Evolutionary conservation across 2,329 filamentous ascomycete species (phyloP), one percentile per base, ranked within the genome.

Genomic region (Pseudonectria buxi): DNA sequence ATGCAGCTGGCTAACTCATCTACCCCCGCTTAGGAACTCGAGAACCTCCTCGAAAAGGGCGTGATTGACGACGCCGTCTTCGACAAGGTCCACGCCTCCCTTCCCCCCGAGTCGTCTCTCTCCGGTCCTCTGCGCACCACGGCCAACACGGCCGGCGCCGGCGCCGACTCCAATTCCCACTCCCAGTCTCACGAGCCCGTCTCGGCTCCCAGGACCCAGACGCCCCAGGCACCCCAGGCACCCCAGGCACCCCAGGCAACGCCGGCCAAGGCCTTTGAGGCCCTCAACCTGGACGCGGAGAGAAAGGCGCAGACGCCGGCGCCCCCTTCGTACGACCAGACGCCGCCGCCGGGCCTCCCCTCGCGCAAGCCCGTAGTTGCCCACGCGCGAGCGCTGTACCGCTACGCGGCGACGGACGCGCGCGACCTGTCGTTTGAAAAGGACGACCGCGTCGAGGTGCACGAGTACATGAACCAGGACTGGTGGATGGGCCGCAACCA

Each of bases 401-500:
- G 76, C 43, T 96, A 95, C 68, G 74, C 72, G 24, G 85, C 82
- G 7, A 60, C 82, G 27, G 89, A 95, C 57, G 74, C 80, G 4
- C 86, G 87, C 40, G 90, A 96, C 58, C 71, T 94, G 44, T 78
- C 76, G 3, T 78, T 96, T 40, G 78, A 86, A 56, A 80, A 83
- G 43, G 83, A 89, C 56, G 90, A 96, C 65, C 71, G 73, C 45
- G 72, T 96, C 49, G 74, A 78, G 40, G 84, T 96, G 14, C 76
- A 79, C 47, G 86, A 95, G 64, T 89, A 94, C 68, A 92, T 95
- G 83, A 96, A 96, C 64, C 78, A 81, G 44, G 89, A 96, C 63
- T 96, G 90, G 90, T 95, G 88, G 87, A 82, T 87, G 71, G 90
- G 90, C 49, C 78, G 76, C 50, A 95, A 94, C 63, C 70, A 82